Conservation (phyloP, 2,329 filamentous ascomycete species). For the Aspergillus aculeatinus region DNA sequence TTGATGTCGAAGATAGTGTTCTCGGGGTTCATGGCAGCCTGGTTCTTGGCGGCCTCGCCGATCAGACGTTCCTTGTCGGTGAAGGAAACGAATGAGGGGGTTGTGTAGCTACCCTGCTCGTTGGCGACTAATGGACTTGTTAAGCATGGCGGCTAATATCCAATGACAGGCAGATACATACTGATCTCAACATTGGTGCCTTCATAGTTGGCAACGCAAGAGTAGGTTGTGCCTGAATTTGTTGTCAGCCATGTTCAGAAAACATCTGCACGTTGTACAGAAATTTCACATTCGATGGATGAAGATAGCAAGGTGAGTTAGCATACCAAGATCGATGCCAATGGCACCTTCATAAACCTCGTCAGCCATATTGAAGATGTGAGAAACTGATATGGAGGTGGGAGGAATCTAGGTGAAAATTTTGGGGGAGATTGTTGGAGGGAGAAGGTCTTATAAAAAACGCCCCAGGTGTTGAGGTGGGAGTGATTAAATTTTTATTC, state of each 20-base stretch:
- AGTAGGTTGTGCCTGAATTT: conserved; percentile 90
- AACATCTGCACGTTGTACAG: neutral
- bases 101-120: conserved; percentile 99
- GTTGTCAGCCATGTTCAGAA: conserved; percentile 22
- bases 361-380: conserved; percentile 69
- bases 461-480: conserved; percentile 23
- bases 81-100: conserved; percentile 98
- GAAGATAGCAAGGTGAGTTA: conserved; percentile 10
- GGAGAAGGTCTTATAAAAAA: conserved; percentile 22
- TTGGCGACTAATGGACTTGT: conserved; percentile 69
- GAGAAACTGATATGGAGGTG: conserved; percentile 20
- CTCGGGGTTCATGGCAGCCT: conserved; percentile 97
- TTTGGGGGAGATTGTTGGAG: conserved; percentile 12
- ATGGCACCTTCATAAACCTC: conserved; percentile 99
- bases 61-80: conserved; percentile 98
- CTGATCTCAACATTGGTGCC: conserved; percentile 99
- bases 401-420: conserved; percentile 11
- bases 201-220: conserved; percentile 99
- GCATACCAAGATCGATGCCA: conserved; percentile 98
- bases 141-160: neutral
- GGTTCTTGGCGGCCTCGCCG: conserved; percentile 99
- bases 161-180: conserved; percentile 46
- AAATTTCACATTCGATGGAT: neutral
- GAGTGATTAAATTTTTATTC: conserved; percentile 22
- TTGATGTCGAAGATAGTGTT: conserved; percentile 99